Conservation (phyloP, 2,329 filamentous ascomycete genomes). For the Beauveria brongniartii region DNA sequence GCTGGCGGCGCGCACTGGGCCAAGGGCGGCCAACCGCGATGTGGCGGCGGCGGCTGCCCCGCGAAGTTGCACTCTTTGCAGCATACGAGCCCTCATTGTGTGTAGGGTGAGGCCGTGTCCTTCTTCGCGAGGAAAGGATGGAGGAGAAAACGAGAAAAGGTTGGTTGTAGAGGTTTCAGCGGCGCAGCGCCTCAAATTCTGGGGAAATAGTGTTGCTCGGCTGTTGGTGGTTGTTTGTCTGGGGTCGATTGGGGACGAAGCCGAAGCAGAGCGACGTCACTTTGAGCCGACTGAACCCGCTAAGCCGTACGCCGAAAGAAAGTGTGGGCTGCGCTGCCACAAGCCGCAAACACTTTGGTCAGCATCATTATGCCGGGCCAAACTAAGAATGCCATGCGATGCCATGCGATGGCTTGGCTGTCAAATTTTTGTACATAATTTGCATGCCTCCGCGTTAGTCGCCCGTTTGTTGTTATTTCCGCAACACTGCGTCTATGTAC, state of each 20-base stretch:
- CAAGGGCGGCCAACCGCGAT: slow-evolving; percentile 13
- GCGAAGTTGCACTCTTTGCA: slow-evolving; percentile 23
- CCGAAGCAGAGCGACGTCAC: slow-evolving; percentile 18
- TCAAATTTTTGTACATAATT: too few relatives aligned
- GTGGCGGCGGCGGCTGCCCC: slow-evolving; percentile 17
- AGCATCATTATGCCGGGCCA: not conserved
- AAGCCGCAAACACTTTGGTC: not conserved
- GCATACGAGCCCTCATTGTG: slow-evolving; percentile 27
- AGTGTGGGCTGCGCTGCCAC: not conserved
- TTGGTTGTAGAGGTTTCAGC: slow-evolving; percentile 7
- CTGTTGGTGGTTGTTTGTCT: slow-evolving; percentile 9
- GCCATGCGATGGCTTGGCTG: not conserved
- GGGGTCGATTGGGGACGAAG: slow-evolving; percentile 6
- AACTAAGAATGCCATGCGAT: not conserved
- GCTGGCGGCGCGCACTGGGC: slow-evolving; percentile 31
- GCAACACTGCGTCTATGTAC: not conserved
- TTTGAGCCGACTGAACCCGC: slow-evolving; percentile 29
- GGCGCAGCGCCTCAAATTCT: slow-evolving; percentile 2
- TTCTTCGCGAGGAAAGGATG: not conserved
- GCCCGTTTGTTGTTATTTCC: not conserved
- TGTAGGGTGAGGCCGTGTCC: not conserved
- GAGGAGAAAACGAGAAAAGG: not conserved
- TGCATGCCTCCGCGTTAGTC: too few relatives aligned
- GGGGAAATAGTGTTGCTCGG: slow-evolving; percentile 8
- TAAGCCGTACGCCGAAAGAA: slow-evolving; percentile 5